Evolutionary conservation across 1,284 basidiomycete genomes (phyloP), one percentile per base, ranked within the genome.

Genomic region (Malassezia japonica): DNA sequence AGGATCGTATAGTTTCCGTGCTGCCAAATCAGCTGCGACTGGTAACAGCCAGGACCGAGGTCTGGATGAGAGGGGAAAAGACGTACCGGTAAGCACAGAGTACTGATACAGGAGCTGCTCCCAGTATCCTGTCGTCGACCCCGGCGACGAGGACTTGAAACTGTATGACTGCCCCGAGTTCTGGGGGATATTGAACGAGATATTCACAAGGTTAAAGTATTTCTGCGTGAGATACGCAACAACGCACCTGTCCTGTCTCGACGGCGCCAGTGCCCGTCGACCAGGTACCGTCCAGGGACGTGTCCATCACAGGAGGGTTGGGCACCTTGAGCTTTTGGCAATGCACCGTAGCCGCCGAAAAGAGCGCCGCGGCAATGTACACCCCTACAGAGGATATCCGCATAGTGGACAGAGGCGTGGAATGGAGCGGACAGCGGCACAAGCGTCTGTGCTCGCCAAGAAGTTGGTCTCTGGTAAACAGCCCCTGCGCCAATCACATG

Each of bases 91-190:
- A 0, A 62, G 56, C 8, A 48, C 53, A n/a, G n/a, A n/a, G 21
- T 66, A 67, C 43, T 64, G 50, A 46, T 66, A 67, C 20, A 63
- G n/a, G 5, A 67, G 61, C 53, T 70, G 57, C 57, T 73, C 71
- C 66, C 68, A 73, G 44, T 52, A 65, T 2, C 70, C 70, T 6
- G 15, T 33, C n/a, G 35, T 46, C 1, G 24, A 9, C n/a, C n/a
- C n/a, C n/a, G n/a, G n/a, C 6, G n/a, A 24, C 6, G 10, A 32
- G 12, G 32, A n/a, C n/a, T 65, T 62, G 50, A 73, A 73, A 50
- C 67, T 70, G 59, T 72, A 71, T 8, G 67, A 59, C 33, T 60
- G 53, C 4, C 71, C 71, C 2, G 67, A 51, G 3, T 60, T 61
- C 2, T 35, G 34, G 4, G 71, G 71, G 9, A 65, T 45, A 12